phyloP scores from a whole-genome alignment of 108 stramenopile genomes.

The Skeletonema menzelii region DNA sequence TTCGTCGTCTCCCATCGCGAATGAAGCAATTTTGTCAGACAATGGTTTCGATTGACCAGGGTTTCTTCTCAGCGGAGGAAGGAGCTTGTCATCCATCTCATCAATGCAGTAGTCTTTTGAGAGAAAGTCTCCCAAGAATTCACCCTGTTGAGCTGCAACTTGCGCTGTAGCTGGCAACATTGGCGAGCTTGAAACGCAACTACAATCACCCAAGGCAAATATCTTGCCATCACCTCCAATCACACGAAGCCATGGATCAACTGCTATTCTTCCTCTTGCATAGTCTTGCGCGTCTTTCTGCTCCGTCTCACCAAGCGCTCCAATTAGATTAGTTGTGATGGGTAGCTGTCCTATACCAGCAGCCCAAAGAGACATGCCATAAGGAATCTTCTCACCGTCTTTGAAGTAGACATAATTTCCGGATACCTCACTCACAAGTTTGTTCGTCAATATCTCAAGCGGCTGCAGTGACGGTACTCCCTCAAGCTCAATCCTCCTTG shows the following conservation, averaged over 20 bases:
- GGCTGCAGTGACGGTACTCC: constrained; percentile 65
- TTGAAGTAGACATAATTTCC: constrained; percentile 71
- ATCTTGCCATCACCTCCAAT: constrained; percentile 79
- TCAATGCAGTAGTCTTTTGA: constrained; percentile 80
- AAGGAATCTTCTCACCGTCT: constrained; percentile 72
- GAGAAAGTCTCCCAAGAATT: constrained; percentile 82
- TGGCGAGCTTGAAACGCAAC: constrained; percentile 54
- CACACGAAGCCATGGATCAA: constrained; percentile 92
- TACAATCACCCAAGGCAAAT: constrained; percentile 92
- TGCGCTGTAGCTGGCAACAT: constrained; percentile 90
- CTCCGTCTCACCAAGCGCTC: constrained; percentile 57
- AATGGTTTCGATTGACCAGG: constrained; percentile 47
- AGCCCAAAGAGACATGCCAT: constrained; percentile 94
- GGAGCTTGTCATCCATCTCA: constrained; percentile 23
- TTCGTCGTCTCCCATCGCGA: constrained; percentile 48
- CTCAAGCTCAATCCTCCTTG: constrained; percentile 49
- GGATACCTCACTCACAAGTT: constrained; percentile 88
- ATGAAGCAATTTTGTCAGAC: constrained; percentile 66
- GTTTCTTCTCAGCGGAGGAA: constrained; percentile 51
- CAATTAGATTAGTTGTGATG: constrained; percentile 72
- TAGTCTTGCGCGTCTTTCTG: constrained; percentile 59
- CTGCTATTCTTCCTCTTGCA: constrained; percentile 85
- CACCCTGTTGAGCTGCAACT: constrained; percentile 93
- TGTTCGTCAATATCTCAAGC: constrained; percentile 80
- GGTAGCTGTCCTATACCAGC: constrained; percentile 95